Conservation (phyloP, 805 yeast genomes). For the Zygosaccharomyces lentus region DNA sequence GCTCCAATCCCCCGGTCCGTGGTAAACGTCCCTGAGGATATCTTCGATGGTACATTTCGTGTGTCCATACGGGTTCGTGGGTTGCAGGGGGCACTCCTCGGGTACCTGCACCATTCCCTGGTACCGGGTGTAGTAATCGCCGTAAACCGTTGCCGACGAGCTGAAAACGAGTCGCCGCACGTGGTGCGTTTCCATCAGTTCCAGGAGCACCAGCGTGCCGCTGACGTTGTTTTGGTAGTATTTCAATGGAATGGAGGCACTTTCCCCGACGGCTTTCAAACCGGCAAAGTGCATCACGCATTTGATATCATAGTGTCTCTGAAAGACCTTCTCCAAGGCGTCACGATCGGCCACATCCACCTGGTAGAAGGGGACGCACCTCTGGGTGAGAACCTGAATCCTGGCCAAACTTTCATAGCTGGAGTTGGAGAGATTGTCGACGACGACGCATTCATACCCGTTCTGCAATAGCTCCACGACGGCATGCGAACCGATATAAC, state of each 20-base stretch:
- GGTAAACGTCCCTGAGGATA: slow-evolving; percentile 52
- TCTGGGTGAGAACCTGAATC: slow-evolving; percentile 48
- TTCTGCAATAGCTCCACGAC: slow-evolving; percentile 56
- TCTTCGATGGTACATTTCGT: slow-evolving; percentile 66
- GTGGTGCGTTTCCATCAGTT: slow-evolving; percentile 44
- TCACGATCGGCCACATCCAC: slow-evolving; percentile 55
- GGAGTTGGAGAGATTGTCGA: slow-evolving; percentile 67
- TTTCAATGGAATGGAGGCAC: slow-evolving; percentile 58
- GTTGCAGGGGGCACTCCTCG: slow-evolving; percentile 68
- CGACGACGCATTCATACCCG: slow-evolving; percentile 66
- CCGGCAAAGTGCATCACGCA: slow-evolving; percentile 80
- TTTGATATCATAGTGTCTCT: slow-evolving; percentile 40
- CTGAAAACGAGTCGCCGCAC: slow-evolving; percentile 62
- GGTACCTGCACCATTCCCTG: slow-evolving; percentile 74
- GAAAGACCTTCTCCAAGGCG: slow-evolving; percentile 46
- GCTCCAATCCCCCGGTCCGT: slow-evolving; percentile 42
- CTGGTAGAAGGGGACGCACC: slow-evolving; percentile 50
- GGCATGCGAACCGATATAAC: slow-evolving; percentile 82
- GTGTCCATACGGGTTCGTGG: slow-evolving; percentile 74
- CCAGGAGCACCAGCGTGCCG: slow-evolving; percentile 58
- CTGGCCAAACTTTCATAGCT: slow-evolving; percentile 61
- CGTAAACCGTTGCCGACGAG: slow-evolving; percentile 80
- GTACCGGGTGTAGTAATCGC: slow-evolving; percentile 73
- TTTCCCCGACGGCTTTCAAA: slow-evolving; percentile 78
- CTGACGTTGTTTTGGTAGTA: slow-evolving; percentile 66